phyloP scores from a whole-genome alignment of 495 filamentous ascomycete species.

The Penicillium riverlandense region DNA sequence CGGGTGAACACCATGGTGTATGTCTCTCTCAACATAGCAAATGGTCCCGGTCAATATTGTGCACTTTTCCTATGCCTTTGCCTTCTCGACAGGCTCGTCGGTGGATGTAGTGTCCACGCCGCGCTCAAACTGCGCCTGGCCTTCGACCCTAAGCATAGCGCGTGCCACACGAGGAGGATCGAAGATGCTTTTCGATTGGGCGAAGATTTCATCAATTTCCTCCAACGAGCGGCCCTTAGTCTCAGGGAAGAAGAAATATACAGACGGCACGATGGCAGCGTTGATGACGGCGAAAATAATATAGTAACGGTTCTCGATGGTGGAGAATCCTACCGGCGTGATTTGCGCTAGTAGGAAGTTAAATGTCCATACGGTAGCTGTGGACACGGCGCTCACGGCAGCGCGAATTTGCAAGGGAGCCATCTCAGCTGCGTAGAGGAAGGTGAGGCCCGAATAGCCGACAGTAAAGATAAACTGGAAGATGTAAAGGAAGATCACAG shows the following conservation, averaged over 20 bases:
- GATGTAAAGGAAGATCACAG: conserved; percentile 32
- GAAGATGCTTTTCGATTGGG: conserved; percentile 22
- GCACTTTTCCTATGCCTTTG: too few relatives aligned
- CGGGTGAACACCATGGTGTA: too few relatives aligned
- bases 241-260: conserved; percentile 55
- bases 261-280: conserved; percentile 36
- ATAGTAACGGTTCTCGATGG: conserved; percentile 39
- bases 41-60: too few relatives aligned
- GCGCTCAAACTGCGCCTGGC: too few relatives aligned
- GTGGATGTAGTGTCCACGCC: too few relatives aligned
- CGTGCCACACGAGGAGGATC: conserved; percentile 24
- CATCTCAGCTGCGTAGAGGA: conserved; percentile 58
- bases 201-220: conserved; percentile 68
- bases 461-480: conserved; percentile 41
- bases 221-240: conserved; percentile 59
- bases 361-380: conserved; percentile 59
- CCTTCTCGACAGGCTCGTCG: too few relatives aligned
- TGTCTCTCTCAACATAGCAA: too few relatives aligned
- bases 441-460: conserved; percentile 61
- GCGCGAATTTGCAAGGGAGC: conserved; percentile 61
- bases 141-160: conserved; percentile 12
- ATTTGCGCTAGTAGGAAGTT: conserved; percentile 43
- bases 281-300: conserved; percentile 44
- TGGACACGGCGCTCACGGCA: conserved; percentile 59
- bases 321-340: conserved; percentile 38